Conservation (phyloP, 352 stramenopile genomes). For the Phytophthora multivora region DNA sequence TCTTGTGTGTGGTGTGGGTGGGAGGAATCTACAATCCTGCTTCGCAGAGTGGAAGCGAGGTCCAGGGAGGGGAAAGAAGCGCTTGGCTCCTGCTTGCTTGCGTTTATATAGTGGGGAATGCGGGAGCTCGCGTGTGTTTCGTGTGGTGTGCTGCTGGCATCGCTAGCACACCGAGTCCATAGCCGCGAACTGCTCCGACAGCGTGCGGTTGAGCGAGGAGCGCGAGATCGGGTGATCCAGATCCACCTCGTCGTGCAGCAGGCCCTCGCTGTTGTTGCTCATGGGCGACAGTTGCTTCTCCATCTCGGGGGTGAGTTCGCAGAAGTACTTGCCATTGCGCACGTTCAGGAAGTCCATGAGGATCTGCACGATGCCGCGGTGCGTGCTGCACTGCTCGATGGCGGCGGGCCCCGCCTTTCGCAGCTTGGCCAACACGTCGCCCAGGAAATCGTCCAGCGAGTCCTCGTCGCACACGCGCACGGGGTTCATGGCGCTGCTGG, state of each 20-base stretch:
- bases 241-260: slow-evolving; percentile 50
- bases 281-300: slow-evolving; percentile 27
- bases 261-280: slow-evolving; percentile 13
- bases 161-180: slow-evolving; percentile 80
- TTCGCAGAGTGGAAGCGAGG: slow-evolving; percentile 11
- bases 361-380: slow-evolving; percentile 82
- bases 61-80: slow-evolving; percentile 1
- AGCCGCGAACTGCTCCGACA: slow-evolving; percentile 76
- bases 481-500: slow-evolving; percentile 45
- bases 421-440: slow-evolving; percentile 57
- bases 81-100: slow-evolving; percentile 14
- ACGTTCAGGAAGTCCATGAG: slow-evolving; percentile 87
- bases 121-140: slow-evolving; percentile 12
- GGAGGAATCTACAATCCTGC: slow-evolving; percentile 35
- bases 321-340: slow-evolving; percentile 80
- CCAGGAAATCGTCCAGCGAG: slow-evolving; percentile 63
- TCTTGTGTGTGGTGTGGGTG: slow-evolving; percentile 3
- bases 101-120: slow-evolving; percentile 26
- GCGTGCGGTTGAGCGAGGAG: slow-evolving; percentile 77
- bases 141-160: background rate
- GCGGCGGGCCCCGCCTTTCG: slow-evolving; percentile 43
- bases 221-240: slow-evolving; percentile 67
- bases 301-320: slow-evolving; percentile 44
- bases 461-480: slow-evolving; percentile 59
- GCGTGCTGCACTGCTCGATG: slow-evolving; percentile 62